Evolutionary conservation across 1,284 basidiomycete species (phyloP).

Genomic region (Heterobasidion parviporum): DNA sequence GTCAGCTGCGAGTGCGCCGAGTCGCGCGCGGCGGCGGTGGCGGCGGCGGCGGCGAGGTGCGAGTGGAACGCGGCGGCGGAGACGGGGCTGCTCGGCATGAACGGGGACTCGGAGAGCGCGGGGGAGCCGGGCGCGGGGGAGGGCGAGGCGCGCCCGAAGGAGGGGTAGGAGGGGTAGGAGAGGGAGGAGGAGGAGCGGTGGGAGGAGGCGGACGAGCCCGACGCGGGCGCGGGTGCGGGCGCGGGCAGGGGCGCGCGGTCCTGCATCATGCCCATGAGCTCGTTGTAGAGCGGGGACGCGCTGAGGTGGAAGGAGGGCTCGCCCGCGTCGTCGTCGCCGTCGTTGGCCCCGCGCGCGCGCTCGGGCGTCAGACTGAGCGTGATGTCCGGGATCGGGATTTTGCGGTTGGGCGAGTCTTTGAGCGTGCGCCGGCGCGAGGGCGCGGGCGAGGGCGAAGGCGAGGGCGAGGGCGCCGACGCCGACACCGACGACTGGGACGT

Average conservation of each 20-base stretch:
- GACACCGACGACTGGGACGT: neutral
- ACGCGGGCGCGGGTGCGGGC: slow-evolving; percentile 5
- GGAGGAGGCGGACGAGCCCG: neutral
- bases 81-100: neutral
- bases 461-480: neutral
- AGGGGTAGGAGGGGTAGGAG: neutral
- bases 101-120: slow-evolving; percentile 10
- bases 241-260: slow-evolving; percentile 1
- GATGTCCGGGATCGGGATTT: slow-evolving; percentile 5
- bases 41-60: slow-evolving; percentile 4
- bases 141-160: slow-evolving; percentile 15
- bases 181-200: neutral
- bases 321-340: slow-evolving; percentile 4
- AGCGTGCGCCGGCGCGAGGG: neutral
- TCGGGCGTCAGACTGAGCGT: neutral
- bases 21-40: neutral
- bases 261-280: slow-evolving; percentile 24
- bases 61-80: neutral
- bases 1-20: slow-evolving; percentile 1
- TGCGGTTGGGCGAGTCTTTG: neutral
- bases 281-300: slow-evolving; percentile 23
- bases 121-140: slow-evolving; percentile 28
- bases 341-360: neutral
- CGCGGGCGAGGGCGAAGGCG: neutral
- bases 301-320: slow-evolving; percentile 2